Evolutionary conservation across 305 asterid species (phyloP).

Genomic region (Salvia sclarea): DNA sequence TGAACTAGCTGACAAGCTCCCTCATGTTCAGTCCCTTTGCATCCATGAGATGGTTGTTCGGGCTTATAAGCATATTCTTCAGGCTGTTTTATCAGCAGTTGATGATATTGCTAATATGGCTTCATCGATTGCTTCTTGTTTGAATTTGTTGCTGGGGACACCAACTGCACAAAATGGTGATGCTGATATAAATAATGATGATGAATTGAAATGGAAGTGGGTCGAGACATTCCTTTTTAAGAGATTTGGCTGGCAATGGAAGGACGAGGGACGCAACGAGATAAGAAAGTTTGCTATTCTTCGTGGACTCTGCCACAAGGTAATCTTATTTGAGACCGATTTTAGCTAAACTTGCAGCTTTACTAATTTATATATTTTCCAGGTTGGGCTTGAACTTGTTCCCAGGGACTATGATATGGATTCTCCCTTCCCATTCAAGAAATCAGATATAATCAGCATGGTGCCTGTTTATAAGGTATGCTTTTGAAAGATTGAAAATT

Average conservation of each 20-base stretch:
- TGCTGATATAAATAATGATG: slow-evolving; percentile 45
- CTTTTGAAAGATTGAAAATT: slow-evolving; percentile 21
- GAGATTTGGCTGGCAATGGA: slow-evolving; percentile 78
- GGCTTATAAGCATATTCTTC: slow-evolving; percentile 82
- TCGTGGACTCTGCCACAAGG: slow-evolving; percentile 93
- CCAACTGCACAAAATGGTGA: slow-evolving; percentile 50
- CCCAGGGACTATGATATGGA: slow-evolving; percentile 91
- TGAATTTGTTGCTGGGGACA: slow-evolving; percentile 73
- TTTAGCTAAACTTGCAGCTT: slow-evolving; percentile 1
- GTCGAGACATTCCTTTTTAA: slow-evolving; percentile 61
- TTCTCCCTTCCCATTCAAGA: slow-evolving; percentile 72
- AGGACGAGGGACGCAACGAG: slow-evolving; percentile 50
- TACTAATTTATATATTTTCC: slow-evolving; percentile 37
- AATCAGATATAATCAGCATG: slow-evolving; percentile 79
- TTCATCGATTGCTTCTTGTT: slow-evolving; percentile 67
- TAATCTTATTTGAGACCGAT: slow-evolving; percentile 31
- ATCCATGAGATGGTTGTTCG: slow-evolving; percentile 92
- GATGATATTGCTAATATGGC: slow-evolving; percentile 67
- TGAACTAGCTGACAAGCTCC: slow-evolving; percentile 86
- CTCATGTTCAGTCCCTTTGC: slow-evolving; percentile 91
- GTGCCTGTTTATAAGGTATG: slow-evolving; percentile 77
- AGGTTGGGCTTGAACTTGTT: slow-evolving; percentile 88
- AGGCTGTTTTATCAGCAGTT: slow-evolving; percentile 75
- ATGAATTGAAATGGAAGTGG: slow-evolving; percentile 80
- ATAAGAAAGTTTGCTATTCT: slow-evolving; percentile 81